These are phyloP conservation scores for Vickermania spadyakhi DNA, from an alignment of 208 protist genomes.

Conservation along the genomic window DNA sequence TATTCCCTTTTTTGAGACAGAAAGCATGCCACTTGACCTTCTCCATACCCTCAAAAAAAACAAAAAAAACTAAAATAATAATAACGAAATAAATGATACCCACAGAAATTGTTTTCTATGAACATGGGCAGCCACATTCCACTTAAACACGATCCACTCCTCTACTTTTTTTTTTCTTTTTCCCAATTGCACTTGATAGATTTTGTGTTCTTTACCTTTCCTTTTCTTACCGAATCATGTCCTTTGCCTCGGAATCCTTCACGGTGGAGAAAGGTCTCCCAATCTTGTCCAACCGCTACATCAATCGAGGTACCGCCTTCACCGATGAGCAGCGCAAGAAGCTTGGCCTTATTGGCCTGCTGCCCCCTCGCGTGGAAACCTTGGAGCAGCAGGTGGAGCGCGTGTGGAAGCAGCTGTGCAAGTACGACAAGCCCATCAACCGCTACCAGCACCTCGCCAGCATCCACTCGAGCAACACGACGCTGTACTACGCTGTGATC, in stretches of 20 bases:
- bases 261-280: background rate
- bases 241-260: background rate
- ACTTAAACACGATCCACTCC: background rate
- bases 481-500: constrained; percentile 72
- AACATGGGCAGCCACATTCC: too few species aligned
- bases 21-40: too few species aligned
- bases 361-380: constrained; percentile 68
- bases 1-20: too few species aligned
- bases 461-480: constrained; percentile 66
- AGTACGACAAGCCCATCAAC: constrained; percentile 80
- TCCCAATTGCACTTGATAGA: background rate
- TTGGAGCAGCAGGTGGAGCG: constrained; percentile 71
- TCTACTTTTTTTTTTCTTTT: constrained; percentile 5
- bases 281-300: constrained; percentile 64
- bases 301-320: constrained; percentile 76
- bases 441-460: constrained; percentile 61
- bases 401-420: constrained; percentile 49
- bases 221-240: constrained; percentile 6
- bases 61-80: too few species aligned
- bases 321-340: constrained; percentile 63
- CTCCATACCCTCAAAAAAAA: too few species aligned
- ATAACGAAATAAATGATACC: too few species aligned
- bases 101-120: too few species aligned
- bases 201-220: constrained; percentile 8
- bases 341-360: constrained; percentile 45